Conservation (phyloP, 2,329 filamentous ascomycete genomes). For the Cryphonectria naterciae region DNA sequence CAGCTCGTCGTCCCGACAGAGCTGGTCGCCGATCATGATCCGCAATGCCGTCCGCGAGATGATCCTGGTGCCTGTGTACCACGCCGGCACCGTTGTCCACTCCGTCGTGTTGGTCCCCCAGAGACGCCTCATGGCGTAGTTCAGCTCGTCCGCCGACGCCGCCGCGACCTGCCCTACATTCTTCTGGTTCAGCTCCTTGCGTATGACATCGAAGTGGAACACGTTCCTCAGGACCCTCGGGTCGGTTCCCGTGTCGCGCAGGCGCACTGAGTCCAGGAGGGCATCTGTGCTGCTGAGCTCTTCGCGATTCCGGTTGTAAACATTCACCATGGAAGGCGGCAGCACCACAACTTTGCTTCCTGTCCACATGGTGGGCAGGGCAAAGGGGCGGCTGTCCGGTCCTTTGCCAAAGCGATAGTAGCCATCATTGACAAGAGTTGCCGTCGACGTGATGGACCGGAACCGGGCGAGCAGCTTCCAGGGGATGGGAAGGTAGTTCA, state of each 20-base stretch:
- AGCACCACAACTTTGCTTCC: conserved; percentile 24
- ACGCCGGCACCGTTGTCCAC: neutral
- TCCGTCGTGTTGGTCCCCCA: neutral
- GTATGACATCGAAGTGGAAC: conserved; percentile 25
- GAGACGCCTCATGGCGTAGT: neutral
- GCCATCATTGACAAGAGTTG: too few relatives aligned
- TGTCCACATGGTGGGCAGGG: conserved; percentile 26
- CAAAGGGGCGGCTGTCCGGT: conserved; percentile 14
- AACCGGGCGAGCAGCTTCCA: too few relatives aligned
- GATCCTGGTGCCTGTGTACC: neutral
- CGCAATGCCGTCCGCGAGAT: neutral
- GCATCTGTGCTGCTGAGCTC: neutral
- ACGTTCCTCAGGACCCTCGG: conserved; percentile 7
- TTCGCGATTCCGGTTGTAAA: conserved; percentile 4
- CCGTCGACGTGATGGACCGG: too few relatives aligned
- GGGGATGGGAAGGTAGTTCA: too few relatives aligned
- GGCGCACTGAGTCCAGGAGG: neutral
- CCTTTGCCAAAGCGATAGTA: too few relatives aligned
- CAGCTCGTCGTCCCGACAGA: neutral
- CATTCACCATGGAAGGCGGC: conserved; percentile 16
- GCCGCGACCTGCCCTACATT: neutral
- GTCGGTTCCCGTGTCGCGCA: conserved; percentile 7
- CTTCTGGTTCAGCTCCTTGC: conserved; percentile 3
- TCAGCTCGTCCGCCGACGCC: neutral
- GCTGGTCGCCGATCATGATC: neutral